Percentiles rank a stretch among this genome's conserved stretches.
Evolutionary conservation across 768 basidiomycete genomes (phyloP).

Genomic region (Trametes meyenii): DNA sequence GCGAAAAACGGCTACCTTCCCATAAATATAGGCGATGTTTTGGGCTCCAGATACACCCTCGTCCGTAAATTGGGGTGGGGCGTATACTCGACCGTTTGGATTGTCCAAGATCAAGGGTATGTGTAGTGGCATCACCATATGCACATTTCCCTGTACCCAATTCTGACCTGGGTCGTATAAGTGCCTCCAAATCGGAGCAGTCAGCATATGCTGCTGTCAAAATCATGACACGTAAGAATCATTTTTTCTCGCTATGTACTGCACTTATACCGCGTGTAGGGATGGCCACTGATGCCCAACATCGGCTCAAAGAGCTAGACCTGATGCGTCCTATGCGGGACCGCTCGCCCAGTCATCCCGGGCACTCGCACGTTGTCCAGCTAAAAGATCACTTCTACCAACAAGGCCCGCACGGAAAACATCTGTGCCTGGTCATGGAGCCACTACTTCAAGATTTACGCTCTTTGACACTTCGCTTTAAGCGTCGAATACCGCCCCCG

Average conservation of each 20-base stretch:
- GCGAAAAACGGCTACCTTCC: constrained; percentile 35
- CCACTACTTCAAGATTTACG: constrained; percentile 10
- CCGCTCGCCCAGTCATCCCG: background rate
- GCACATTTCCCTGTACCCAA: too few relatives aligned
- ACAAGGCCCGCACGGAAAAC: background rate
- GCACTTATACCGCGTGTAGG: background rate
- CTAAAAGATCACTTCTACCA: constrained; percentile 4
- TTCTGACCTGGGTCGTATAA: too few relatives aligned
- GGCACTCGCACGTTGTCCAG: constrained; percentile 2
- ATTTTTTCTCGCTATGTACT: too few relatives aligned
- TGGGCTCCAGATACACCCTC: constrained; percentile 48
- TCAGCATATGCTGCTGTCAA: too few relatives aligned
- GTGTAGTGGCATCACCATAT: background rate
- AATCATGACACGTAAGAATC: too few relatives aligned
- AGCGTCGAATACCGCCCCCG: background rate
- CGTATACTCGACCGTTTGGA: constrained; percentile 50
- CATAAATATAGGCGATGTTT: constrained; percentile 46
- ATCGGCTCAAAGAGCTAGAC: background rate
- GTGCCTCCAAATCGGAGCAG: too few relatives aligned
- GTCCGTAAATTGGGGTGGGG: constrained; percentile 62
- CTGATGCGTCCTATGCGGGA: background rate
- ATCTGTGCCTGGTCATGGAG: constrained; percentile 13
- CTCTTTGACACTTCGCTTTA: background rate
- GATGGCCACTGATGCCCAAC: background rate
- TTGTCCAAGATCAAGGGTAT: constrained; percentile 35